Conservation (phyloP, 2,329 filamentous ascomycete genomes). For the Ophiocordyceps sinensis region DNA sequence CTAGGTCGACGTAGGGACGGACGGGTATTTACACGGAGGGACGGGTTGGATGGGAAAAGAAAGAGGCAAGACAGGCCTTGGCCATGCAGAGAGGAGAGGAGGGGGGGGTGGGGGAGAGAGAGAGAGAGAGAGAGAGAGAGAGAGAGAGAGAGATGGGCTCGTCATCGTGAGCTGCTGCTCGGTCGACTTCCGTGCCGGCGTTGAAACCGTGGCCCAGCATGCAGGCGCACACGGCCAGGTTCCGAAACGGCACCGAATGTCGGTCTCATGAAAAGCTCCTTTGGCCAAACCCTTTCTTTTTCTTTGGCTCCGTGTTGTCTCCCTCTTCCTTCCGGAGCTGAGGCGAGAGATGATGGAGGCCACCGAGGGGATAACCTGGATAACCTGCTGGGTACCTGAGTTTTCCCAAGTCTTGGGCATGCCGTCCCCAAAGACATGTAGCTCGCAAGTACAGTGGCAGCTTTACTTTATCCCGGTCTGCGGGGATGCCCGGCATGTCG, state of each 20-base stretch:
- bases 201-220: background rate
- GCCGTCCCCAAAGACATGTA: too few relatives aligned
- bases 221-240: conserved; percentile 4
- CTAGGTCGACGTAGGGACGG: background rate
- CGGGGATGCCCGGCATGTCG: too few relatives aligned
- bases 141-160: background rate
- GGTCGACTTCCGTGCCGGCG: conserved; percentile 5
- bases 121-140: background rate
- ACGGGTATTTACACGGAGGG: background rate
- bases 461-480: too few relatives aligned
- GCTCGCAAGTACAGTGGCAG: too few relatives aligned
- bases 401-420: too few relatives aligned
- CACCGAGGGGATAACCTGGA: too few relatives aligned
- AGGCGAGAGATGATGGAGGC: too few relatives aligned
- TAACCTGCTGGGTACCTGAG: too few relatives aligned
- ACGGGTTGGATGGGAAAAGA: too few relatives aligned
- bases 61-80: background rate
- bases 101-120: background rate
- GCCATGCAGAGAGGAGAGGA: background rate
- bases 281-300: background rate
- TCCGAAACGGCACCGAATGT: conserved; percentile 2
- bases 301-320: too few relatives aligned
- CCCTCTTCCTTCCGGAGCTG: too few relatives aligned
- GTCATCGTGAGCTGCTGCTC: conserved; percentile 1
- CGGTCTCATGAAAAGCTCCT: too few relatives aligned